These are phyloP conservation scores for Solanum lycopersicoides DNA, from an alignment of 257 asterid genomes.

Conservation along the genomic window DNA sequence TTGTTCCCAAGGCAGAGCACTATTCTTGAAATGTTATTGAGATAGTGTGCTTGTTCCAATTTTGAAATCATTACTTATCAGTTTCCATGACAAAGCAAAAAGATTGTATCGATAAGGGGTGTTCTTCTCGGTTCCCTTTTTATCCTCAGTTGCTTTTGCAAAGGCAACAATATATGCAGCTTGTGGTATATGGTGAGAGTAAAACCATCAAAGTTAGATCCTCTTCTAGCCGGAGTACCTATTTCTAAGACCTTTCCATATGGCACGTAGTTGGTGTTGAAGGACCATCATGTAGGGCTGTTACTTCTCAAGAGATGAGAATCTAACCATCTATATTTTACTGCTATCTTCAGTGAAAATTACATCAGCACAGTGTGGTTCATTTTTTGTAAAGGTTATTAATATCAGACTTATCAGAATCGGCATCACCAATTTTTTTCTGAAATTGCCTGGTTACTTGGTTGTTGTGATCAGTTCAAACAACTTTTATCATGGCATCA, in stretches of 20 bases:
- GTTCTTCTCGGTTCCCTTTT: not conserved
- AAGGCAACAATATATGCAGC: not conserved
- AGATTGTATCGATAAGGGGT: not conserved
- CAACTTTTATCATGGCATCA: not conserved
- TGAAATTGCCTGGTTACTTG: not conserved
- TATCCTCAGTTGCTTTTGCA: not conserved
- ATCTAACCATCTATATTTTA: not conserved
- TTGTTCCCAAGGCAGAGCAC: not conserved
- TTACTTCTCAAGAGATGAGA: not conserved
- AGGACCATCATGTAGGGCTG: not conserved
- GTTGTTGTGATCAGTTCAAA: not conserved
- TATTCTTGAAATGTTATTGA: not conserved
- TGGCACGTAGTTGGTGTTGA: not conserved
- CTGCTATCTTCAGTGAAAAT: not conserved
- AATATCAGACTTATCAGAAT: not conserved
- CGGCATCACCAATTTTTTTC: not conserved
- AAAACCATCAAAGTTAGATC: not conserved
- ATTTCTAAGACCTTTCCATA: not conserved
- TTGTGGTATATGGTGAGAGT: not conserved
- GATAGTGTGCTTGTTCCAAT: not conserved
- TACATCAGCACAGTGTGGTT: not conserved
- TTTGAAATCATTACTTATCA: not conserved
- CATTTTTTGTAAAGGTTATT: not conserved
- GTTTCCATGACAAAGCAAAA: not conserved
- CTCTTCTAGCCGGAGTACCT: not conserved